Base-by-base conservation (phyloP, 345 rosid species). In the Citropsis articulata region DNA sequence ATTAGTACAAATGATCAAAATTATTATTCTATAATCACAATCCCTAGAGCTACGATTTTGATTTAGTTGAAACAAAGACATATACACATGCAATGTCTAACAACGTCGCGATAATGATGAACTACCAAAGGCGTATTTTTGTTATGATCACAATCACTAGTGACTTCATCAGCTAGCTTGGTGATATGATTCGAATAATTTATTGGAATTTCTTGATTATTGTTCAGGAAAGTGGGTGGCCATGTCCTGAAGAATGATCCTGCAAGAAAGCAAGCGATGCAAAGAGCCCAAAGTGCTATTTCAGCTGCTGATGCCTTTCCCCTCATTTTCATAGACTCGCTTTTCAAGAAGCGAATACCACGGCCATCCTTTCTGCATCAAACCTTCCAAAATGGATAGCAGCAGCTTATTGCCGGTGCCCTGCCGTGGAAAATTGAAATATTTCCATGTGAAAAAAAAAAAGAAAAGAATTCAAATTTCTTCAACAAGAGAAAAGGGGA, bases 231-330 rank as follows among this genome's bases (percentile, higher is more conserved):
- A 24, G 21, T 25, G 57, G 25, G 31, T 67, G 80, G 84, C 90
- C 88, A 85, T 6, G 82, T 82, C 71, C 85, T 78, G 78, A 94
- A 86, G 36, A 94, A 79, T 4, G 96, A 88, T 16, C 98, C 97
- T 4, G 90, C 92, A 42, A 92, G 88, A 81, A 94, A 94, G 87
- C 94, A 84, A 1, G 88, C 91, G 4, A 90, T 79, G 77, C 97
- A 94, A 14, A 90, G 75, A 24, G 84, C 85, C 28, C 90, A 75
- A 69, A 91, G 85, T 25, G 87, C 84, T 85, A 90, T 92, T 50
- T 90, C 93, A 2, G 96, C 85, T 74, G 83, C 80, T 30, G 89
- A 86, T 82, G 89, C 86, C 80, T 90, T 94, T n/a, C 87, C 90
- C 79, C 94, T 85, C 98, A 91, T 94, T 82, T 85, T 88, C n/a